Base-by-base conservation (phyloP, 768 basidiomycete species). In the Albatrellus ellisii region DNA sequence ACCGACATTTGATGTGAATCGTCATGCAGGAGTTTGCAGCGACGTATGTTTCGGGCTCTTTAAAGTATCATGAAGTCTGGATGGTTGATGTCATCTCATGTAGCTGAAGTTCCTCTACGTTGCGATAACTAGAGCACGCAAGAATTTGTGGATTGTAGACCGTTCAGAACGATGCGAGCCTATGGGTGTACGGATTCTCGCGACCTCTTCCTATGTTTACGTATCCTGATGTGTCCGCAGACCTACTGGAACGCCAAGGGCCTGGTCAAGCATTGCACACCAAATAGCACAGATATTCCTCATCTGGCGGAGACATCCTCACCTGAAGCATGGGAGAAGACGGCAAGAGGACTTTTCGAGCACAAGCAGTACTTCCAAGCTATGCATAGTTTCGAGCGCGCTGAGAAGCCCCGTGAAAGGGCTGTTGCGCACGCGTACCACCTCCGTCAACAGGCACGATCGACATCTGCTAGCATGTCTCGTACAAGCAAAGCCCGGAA, bases 51-150 rank as follows among this genome's bases (percentile, higher is more conserved):
- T 29, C 3, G 6, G 3, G 10, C 18, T 25, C 11, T 34, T 2
- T 31, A 18, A 15, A 3, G 38, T 2, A 25, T 20, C 78, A 76
- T 56, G 80, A 80, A n/a, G n/a, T n/a, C n/a, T n/a, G n/a, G n/a
- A n/a, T n/a, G n/a, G n/a, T n/a, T n/a, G n/a, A n/a, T n/a, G n/a
- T n/a, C n/a, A n/a, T n/a, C n/a, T n/a, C n/a, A 29, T 1, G 21
- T 21, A 81, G 79, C 61, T 84, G 17, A 83, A 84, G 49, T 68
- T 64, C 33, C 57, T 84, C 0, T 84, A 84, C 43, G 80, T 84
- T 2, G 81, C 78, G 0, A 68, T 81, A 11, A 84, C 82, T 0
- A 58, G 81, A 31, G 79, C 80, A 1, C 66, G 76, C 29, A 77
- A 75, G 43, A 77, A 79, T 39, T 52, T 84, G 4, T 80, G 81